Conservation (phyloP, 805 yeast genomes). For the Pichia scutulata region DNA sequence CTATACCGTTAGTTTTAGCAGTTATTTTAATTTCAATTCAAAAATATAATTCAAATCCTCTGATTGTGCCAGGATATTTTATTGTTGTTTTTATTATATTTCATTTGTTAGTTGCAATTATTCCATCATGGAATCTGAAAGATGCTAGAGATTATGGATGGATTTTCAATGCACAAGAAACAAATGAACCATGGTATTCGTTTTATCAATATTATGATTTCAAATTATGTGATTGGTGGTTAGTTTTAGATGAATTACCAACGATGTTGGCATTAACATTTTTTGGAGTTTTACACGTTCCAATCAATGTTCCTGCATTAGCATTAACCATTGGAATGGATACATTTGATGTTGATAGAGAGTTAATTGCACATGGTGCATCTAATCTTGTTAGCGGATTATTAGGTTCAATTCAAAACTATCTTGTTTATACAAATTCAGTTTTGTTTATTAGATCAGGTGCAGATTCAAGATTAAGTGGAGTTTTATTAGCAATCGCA, state of each 20-base stretch:
- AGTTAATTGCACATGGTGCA: conserved; percentile 89
- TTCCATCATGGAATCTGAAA: conserved; percentile 59
- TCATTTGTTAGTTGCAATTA: conserved; percentile 56
- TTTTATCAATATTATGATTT: conserved; percentile 73
- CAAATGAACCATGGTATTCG: conserved; percentile 80
- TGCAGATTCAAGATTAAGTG: conserved; percentile 83
- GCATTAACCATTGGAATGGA: conserved; percentile 87
- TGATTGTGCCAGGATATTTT: conserved; percentile 76
- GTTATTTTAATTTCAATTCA: conserved; percentile 52
- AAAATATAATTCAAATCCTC: conserved; percentile 49
- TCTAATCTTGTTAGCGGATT: conserved; percentile 82
- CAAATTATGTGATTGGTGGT: conserved; percentile 63
- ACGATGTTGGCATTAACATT: conserved; percentile 94
- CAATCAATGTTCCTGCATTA: conserved; percentile 94
- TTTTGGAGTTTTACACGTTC: conserved; percentile 93
- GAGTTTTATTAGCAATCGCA: conserved; percentile 77
- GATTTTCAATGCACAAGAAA: conserved; percentile 64
- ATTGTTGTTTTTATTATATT: conserved; percentile 61
- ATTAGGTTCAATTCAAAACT: conserved; percentile 86
- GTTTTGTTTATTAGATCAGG: conserved; percentile 90
- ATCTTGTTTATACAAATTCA: conserved; percentile 89
- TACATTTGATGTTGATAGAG: conserved; percentile 83
- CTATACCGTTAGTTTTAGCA: conserved; percentile 61
- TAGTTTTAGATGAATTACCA: conserved; percentile 65
- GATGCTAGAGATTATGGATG: conserved; percentile 70